phyloP scores from a whole-genome alignment of 192 early-diverging fungal species.

The Gaertneriomyces semiglobifer region DNA sequence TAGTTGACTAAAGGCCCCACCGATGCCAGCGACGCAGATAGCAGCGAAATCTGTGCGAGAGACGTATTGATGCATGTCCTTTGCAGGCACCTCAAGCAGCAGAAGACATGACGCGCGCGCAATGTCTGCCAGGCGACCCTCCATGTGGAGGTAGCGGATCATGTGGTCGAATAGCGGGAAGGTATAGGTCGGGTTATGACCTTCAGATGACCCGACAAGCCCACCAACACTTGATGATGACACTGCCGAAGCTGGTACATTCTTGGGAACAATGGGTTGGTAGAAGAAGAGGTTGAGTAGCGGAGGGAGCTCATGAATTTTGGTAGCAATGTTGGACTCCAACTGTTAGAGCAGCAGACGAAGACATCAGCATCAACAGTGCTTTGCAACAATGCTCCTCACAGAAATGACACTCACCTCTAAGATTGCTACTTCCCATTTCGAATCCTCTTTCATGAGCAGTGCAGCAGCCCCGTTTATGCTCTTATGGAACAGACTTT shows the following conservation, averaged over 20 bases:
- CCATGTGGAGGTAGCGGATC: constrained; percentile 82
- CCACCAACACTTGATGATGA: constrained; percentile 34
- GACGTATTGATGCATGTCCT: constrained; percentile 77
- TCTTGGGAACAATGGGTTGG: constrained; percentile 41
- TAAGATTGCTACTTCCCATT: constrained; percentile 40
- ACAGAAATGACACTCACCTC: constrained; percentile 12
- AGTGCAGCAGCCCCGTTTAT: constrained; percentile 82
- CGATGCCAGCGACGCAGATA: constrained; percentile 78
- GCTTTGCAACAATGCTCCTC: neutral
- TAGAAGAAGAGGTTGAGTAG: constrained; percentile 76
- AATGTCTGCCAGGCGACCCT: constrained; percentile 74
- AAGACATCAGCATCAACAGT: constrained; percentile 46
- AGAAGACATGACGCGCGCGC: constrained; percentile 82
- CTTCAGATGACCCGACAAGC: constrained; percentile 10
- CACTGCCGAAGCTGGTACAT: constrained; percentile 25
- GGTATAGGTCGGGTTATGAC: constrained; percentile 35
- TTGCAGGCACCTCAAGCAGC: constrained; percentile 69
- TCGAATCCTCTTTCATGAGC: constrained; percentile 52
- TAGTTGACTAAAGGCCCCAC: constrained; percentile 86
- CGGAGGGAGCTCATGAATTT: constrained; percentile 73
- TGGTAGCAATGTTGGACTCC: constrained; percentile 74
- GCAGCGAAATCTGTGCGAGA: constrained; percentile 72
- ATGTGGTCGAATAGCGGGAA: constrained; percentile 89
- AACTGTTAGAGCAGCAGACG: constrained; percentile 46
- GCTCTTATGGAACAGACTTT: constrained; percentile 84